A percentile compares a stretch with the other conserved stretches of the same genome.
phyloP scores from a whole-genome alignment of 352 stramenopile genomes.

The Phytophthora vignae region DNA sequence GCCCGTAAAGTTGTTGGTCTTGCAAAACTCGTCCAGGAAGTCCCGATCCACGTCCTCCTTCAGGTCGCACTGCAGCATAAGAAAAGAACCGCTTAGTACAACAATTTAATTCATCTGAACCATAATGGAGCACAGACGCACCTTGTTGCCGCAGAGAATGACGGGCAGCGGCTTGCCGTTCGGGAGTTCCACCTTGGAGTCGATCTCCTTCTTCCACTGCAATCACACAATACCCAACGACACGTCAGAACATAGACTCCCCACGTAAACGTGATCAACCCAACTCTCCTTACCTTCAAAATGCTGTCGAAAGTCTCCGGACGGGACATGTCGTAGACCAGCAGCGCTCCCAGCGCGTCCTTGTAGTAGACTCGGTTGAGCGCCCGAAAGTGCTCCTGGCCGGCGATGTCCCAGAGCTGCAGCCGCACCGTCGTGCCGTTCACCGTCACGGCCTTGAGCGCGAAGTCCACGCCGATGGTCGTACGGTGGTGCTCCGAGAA shows the following conservation, averaged over 20 bases:
- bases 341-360: conserved; percentile 88
- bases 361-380: conserved; percentile 96
- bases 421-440: conserved; percentile 89
- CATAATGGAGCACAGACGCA: conserved; percentile 19
- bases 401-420: conserved; percentile 95
- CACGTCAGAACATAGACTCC: not conserved
- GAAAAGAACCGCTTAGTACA: not conserved
- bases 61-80: conserved; percentile 77
- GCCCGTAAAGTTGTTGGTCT: conserved; percentile 90
- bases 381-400: conserved; percentile 95
- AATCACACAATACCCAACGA: conserved; percentile 3
- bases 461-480: conserved; percentile 94
- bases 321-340: conserved; percentile 95
- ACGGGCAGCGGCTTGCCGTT: conserved; percentile 92
- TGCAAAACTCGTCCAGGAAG: conserved; percentile 90
- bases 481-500: conserved; percentile 94
- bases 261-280: too few species aligned
- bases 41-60: conserved; percentile 74
- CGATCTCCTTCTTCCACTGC: conserved; percentile 96
- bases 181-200: conserved; percentile 92
- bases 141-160: conserved; percentile 95
- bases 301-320: conserved; percentile 93
- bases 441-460: conserved; percentile 90
- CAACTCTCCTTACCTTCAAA: conserved; percentile 53
- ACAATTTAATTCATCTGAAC: too few species aligned